A percentile compares a stretch with the other conserved stretches of the same genome.
These are phyloP conservation scores for Drechslera avenae DNA, from an alignment of 2,329 filamentous ascomycete genomes.

Conservation along the genomic window DNA sequence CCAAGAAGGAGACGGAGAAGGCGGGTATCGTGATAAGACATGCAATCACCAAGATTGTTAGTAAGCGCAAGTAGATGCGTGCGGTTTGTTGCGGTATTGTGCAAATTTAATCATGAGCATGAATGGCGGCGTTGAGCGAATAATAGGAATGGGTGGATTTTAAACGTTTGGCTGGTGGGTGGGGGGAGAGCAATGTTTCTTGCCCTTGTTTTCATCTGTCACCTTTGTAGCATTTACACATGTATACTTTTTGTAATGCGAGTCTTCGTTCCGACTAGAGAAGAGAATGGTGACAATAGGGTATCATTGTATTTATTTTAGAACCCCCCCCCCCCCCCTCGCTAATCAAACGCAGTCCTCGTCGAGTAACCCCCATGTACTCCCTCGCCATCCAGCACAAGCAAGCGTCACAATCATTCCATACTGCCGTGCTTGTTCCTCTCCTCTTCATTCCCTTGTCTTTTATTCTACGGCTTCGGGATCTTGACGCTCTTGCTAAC, in stretches of 20 bases:
- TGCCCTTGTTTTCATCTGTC: no score
- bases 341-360: not conserved
- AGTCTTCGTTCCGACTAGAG: no score
- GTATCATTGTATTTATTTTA: not conserved
- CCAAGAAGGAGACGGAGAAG: slow-evolving; percentile 95
- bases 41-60: slow-evolving; percentile 91
- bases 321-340: no score
- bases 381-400: no score
- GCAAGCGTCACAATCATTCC: not conserved
- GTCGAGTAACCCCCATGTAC: no score
- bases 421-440: no score
- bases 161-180: no score
- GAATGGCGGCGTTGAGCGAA: slow-evolving; percentile 3
- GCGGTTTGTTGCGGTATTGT: not conserved
- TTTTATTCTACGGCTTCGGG: slow-evolving; percentile 70
- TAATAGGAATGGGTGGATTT: no score
- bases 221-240: no score
- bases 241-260: not conserved
- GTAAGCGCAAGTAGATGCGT: slow-evolving; percentile 52
- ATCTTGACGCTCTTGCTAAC: slow-evolving; percentile 93
- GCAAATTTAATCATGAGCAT: not conserved
- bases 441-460: not conserved
- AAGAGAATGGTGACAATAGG: not conserved
- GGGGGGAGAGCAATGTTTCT: no score
- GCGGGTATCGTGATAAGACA: slow-evolving; percentile 86